These are phyloP conservation scores for Trametes meyenii DNA, from an alignment of 768 basidiomycete genomes.

Conservation along the genomic window DNA sequence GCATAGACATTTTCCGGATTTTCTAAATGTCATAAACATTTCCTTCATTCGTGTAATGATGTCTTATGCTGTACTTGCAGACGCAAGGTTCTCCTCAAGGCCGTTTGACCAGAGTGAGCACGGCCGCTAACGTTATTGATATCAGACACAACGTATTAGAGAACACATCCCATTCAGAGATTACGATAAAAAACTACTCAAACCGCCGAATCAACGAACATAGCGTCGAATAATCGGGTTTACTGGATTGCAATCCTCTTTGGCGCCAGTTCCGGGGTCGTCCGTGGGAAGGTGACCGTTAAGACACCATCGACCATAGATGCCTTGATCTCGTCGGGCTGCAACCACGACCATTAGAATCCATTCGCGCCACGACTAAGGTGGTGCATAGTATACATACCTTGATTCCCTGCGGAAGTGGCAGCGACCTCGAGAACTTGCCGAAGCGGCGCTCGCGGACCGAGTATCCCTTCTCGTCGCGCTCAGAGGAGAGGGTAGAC, in stretches of 20 bases:
- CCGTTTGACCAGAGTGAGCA: not conserved
- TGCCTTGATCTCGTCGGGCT: constrained; percentile 42
- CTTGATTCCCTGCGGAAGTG: constrained; percentile 33
- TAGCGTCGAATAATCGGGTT: not conserved
- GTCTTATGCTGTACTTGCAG: no score
- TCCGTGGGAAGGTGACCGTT: constrained; percentile 51
- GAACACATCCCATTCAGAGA: not conserved
- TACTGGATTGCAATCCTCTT: constrained; percentile 44
- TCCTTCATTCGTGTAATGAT: no score
- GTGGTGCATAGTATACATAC: constrained; percentile 12
- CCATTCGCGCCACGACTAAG: not conserved
- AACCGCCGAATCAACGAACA: not conserved
- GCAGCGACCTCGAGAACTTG: constrained; percentile 31
- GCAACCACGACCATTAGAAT: constrained; percentile 1
- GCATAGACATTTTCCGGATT: no score
- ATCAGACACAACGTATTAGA: not conserved
- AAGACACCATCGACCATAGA: constrained; percentile 51
- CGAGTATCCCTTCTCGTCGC: constrained; percentile 39
- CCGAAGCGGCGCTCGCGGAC: constrained; percentile 36
- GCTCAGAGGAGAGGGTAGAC: constrained; percentile 36
- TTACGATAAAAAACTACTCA: constrained; percentile 3
- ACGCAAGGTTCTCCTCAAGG: no score
- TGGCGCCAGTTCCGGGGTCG: constrained; percentile 43
- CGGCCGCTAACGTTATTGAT: not conserved
- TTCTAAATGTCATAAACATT: no score